Conservation (phyloP, 768 basidiomycete species). For the Nidula microcarpa region DNA sequence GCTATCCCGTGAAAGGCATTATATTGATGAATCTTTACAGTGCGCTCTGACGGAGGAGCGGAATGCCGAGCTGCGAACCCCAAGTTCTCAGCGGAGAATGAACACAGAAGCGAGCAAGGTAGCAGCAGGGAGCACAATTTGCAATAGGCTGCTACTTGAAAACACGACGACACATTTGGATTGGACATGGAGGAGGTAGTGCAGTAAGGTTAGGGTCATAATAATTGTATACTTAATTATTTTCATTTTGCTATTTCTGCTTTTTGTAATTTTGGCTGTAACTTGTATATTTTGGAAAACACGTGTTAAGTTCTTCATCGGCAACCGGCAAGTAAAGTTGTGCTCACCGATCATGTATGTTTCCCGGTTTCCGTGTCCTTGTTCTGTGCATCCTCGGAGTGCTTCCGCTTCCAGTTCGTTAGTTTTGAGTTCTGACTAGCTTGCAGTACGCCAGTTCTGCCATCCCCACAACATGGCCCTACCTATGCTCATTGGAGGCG, state of each 20-base stretch:
- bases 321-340: neutral
- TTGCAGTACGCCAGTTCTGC: too few relatives aligned
- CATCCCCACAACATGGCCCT: constrained; percentile 55
- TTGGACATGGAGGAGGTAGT: neutral
- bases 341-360: too few relatives aligned
- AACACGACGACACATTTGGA: too few relatives aligned
- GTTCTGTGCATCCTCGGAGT: too few relatives aligned
- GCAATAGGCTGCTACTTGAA: constrained; percentile 3
- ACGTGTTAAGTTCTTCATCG: neutral
- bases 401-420: too few relatives aligned
- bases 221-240: constrained; percentile 5
- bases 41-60: constrained; percentile 82
- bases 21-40: constrained; percentile 31
- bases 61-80: constrained; percentile 58
- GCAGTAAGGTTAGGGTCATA: constrained; percentile 1
- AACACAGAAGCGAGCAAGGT: constrained; percentile 14
- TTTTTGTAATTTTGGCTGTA: neutral
- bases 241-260: neutral
- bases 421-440: too few relatives aligned
- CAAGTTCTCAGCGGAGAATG: constrained; percentile 28
- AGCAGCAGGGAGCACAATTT: constrained; percentile 10
- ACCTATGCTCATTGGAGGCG: constrained; percentile 70
- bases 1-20: constrained; percentile 16
- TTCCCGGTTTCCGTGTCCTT: too few relatives aligned
- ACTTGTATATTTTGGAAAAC: neutral